Evolutionary conservation across 108 stramenopile genomes (phyloP), one percentile per base, ranked within the genome.

Genomic region (Chaetoceros muelleri): DNA sequence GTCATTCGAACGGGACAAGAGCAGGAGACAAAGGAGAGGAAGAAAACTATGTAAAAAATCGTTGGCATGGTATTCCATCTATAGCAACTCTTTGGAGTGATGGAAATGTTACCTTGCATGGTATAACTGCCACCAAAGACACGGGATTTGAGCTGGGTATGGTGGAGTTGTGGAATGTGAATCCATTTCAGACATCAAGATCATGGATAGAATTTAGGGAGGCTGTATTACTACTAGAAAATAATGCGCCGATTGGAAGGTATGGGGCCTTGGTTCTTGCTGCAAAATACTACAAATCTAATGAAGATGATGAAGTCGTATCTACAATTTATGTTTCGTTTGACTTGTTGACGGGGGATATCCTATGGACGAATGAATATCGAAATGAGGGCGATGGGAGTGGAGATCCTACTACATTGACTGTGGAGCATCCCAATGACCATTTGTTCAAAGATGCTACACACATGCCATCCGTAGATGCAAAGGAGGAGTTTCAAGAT

Each of bases 1-100:
- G 90, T 58, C 87, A 76, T 65, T 85, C 90, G 20, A 85, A 91
- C 62, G 87, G 85, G 18, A 78, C 90, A 17, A 87, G 90, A 57
- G 82, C 87, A 61, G 58, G 54, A 20, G 67, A 70, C 27, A 68
- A 45, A 18, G 48, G 16, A 20, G 44, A 30, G 2, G 52, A 58
- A 19, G 55, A 44, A 30, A 53, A n/a, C 28, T 23, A 56, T 24
- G 56, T 44, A 2, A 47, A 55, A 57, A 76, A 71, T 67, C 62
- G 20, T 60, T 83, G 7, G 81, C 81, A 19, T 46, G 79, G 83
- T 56, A 48, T 90, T 47, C 89, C 89, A 10, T 73, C 71, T 52
- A 55, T 84, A 13, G 70, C 68, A 2, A 75, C 79, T 5, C 64
- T 90, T 1, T 90, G 89, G 89, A 80, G 78, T 31, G 80, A 90